Base-by-base conservation (phyloP, 164 flowering plant genomes). In the Protea cynaroides region DNA sequence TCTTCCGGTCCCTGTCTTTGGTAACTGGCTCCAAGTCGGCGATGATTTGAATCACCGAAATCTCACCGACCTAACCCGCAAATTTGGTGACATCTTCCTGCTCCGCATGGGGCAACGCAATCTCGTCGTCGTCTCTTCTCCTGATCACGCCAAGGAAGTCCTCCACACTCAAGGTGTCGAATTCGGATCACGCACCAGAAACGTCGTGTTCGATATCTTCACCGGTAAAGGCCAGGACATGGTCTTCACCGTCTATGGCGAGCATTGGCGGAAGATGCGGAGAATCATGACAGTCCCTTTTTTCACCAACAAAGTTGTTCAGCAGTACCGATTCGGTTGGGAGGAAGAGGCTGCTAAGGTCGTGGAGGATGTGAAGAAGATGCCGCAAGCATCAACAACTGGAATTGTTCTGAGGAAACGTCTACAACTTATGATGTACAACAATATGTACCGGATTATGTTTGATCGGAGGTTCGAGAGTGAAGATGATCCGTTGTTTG, bases 181-280 rank as follows among this genome's bases (percentile, higher is more conserved):
- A 70, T 83, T 83, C 75, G 87, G 87, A 8, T 83, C 87, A 0
- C 36, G 87, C 17, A 81, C 87, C 8, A 54, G 87, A 1, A 83
- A 83, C 74, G 85, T 83, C 11, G 87, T 83, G 5, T 82, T 83
- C 77, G 87, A 83, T 36, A 83, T 83, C 51, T 83, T 83, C 81
- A 83, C 87, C 23, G 87, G 84, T 0, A 78, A 83, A 51, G 87
- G 87, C 0, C 87, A 83, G 66, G 87, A 83, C 64, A 83, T 83
- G 85, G 87, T 83, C 59, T 83, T 83, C 75, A 83, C 87, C 0
- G 84, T 83, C 12, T 81, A 82, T 77, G 86, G 86, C 0, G 86
- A 82, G 75, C 86, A 82, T 58, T 82, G 86, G 86, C 56, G 86
- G 65, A 83, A 83, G 76, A 83, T 83, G 87, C n/a, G 87, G n/a